These are phyloP conservation scores for Fusarium algeriense DNA, from an alignment of 2,329 filamentous ascomycete species.

Conservation along the genomic window DNA sequence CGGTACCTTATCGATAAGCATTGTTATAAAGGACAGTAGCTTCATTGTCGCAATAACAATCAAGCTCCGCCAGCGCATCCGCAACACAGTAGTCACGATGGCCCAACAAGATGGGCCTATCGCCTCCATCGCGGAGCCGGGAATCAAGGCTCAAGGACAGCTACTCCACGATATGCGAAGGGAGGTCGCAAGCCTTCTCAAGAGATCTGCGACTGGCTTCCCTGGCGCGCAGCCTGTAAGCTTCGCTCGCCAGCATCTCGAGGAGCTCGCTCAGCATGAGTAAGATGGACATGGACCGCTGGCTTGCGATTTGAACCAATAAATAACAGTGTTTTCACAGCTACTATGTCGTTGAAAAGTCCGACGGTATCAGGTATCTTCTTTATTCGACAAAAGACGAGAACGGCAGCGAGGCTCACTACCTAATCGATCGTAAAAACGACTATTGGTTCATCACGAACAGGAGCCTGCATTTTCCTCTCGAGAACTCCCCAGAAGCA, in stretches of 20 bases:
- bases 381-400: conserved; percentile 84
- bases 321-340: conserved; percentile 53
- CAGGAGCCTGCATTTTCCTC: conserved; percentile 81
- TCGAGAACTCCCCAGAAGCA: conserved; percentile 70
- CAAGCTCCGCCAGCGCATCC: conserved; percentile 3
- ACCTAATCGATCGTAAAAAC: conserved; percentile 97
- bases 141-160: conserved; percentile 72
- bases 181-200: conserved; percentile 82
- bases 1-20: conserved; percentile 28
- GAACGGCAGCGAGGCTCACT: conserved; percentile 75
- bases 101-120: conserved; percentile 54
- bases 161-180: conserved; percentile 73
- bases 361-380: conserved; percentile 95
- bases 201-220: conserved; percentile 76
- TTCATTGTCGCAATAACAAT: conserved; percentile 18
- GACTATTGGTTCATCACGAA: conserved; percentile 89
- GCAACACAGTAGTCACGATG: conserved; percentile 42
- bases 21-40: conserved; percentile 10
- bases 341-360: conserved; percentile 99
- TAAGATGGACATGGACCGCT: conserved; percentile 53
- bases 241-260: conserved; percentile 83
- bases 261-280: conserved; percentile 85
- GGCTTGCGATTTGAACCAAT: neutral
- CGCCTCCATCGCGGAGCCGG: conserved; percentile 69
- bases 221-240: conserved; percentile 95